Percentiles rank a stretch among this genome's conserved stretches.
Conservation (phyloP, 805 yeast species). For the Zygosaccharomyces lentus region DNA sequence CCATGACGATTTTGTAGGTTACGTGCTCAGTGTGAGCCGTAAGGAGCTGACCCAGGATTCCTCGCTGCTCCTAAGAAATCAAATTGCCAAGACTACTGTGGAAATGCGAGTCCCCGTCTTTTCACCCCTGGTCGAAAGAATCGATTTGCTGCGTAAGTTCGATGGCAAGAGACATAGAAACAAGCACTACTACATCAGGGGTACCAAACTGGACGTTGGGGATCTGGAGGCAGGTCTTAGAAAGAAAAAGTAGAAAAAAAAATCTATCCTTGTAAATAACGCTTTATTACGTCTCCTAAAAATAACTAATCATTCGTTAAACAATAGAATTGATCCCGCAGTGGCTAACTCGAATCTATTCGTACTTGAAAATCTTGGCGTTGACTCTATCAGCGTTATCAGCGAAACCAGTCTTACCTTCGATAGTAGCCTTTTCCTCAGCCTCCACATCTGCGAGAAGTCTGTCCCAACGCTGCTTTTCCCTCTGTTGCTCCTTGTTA, state of each 20-base stretch:
- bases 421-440: conserved; percentile 28
- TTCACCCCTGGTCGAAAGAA: conserved; percentile 70
- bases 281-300: background rate
- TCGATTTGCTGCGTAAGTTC: conserved; percentile 69
- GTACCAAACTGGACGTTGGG: conserved; percentile 68
- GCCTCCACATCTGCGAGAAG: conserved; percentile 43
- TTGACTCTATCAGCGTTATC: conserved; percentile 37
- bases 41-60: conserved; percentile 57
- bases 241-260: conserved; percentile 22
- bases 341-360: conserved; percentile 4
- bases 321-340: background rate
- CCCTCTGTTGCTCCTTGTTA: conserved; percentile 35
- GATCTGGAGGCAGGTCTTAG: conserved; percentile 51
- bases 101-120: conserved; percentile 77
- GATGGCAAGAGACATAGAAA: conserved; percentile 65
- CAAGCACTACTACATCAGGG: conserved; percentile 88
- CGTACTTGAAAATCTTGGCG: conserved; percentile 35
- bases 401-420: conserved; percentile 23
- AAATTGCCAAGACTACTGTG: conserved; percentile 75
- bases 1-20: conserved; percentile 70
- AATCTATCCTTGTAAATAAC: conserved; percentile 11
- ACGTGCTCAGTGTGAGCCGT: conserved; percentile 71
- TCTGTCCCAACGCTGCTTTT: conserved; percentile 45
- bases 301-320: background rate
- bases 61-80: conserved; percentile 76